A percentile compares a stretch with the other conserved stretches of the same genome.
These are phyloP conservation scores for Amanita inopinata DNA, from an alignment of 768 basidiomycete species.

Conservation along the genomic window DNA sequence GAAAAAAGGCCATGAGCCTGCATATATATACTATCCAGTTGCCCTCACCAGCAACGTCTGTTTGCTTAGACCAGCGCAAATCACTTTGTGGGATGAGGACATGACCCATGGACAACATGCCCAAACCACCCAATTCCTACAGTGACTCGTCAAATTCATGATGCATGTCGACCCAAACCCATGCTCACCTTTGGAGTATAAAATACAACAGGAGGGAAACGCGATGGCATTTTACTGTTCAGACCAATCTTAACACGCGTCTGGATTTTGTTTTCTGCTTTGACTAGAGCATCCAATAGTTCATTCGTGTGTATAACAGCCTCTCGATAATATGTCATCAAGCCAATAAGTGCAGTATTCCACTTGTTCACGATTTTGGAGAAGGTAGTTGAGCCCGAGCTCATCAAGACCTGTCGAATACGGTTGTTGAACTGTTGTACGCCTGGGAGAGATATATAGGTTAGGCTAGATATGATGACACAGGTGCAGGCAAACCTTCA, in stretches of 20 bases:
- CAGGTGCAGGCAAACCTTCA: constrained; percentile 48
- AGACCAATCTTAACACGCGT: constrained; percentile 99
- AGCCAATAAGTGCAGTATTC: constrained; percentile 91
- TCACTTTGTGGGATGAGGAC: constrained; percentile 98
- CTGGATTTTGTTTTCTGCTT: constrained; percentile 99
- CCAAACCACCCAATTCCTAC: constrained; percentile 96
- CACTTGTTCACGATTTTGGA: constrained; percentile 99
- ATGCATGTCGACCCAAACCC: too few species aligned
- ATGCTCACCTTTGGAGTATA: constrained; percentile 98
- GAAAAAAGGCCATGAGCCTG: constrained; percentile 9
- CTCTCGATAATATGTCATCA: constrained; percentile 98
- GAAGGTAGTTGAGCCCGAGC: constrained; percentile 97
- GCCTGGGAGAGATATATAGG: constrained; percentile 28
- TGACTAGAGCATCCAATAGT: constrained; percentile 90
- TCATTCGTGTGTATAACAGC: constrained; percentile 97
- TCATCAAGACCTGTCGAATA: constrained; percentile 95
- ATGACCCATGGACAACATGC: constrained; percentile 99
- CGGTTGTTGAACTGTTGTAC: constrained; percentile 98
- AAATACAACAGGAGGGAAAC: constrained; percentile 95
- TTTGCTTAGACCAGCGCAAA: constrained; percentile 96
- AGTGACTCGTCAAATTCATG: too few species aligned
- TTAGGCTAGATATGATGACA: constrained; percentile 5
- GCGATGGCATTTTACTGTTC: constrained; percentile 98
- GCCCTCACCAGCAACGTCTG: constrained; percentile 79
- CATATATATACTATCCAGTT: too few species aligned